phyloP scores from a whole-genome alignment of 768 basidiomycete genomes.

The Agaricus sinodeliciosus region DNA sequence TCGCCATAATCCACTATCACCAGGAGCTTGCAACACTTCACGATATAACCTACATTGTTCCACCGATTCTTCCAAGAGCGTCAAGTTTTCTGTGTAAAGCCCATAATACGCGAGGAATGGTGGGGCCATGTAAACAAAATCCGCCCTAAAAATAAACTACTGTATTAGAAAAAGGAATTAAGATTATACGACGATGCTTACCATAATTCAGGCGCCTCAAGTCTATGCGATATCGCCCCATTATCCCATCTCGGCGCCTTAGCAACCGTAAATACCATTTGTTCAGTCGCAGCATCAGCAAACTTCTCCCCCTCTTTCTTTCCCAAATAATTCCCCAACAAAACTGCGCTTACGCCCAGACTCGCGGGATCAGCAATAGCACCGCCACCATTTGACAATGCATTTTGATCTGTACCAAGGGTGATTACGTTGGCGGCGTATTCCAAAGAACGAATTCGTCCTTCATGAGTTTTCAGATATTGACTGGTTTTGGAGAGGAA shows the following conservation, averaged over 20 bases:
- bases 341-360: constrained; percentile 38
- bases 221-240: constrained; percentile 42
- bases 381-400: constrained; percentile 30
- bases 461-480: constrained; percentile 9
- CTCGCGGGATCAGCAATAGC: constrained; percentile 42
- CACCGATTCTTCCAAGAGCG: constrained; percentile 29
- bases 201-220: constrained; percentile 33
- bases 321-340: constrained; percentile 31
- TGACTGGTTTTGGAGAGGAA: constrained; percentile 28
- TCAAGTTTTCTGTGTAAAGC: constrained; percentile 28
- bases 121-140: constrained; percentile 47
- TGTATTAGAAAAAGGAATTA: background rate
- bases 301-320: constrained; percentile 16
- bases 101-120: constrained; percentile 45
- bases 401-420: constrained; percentile 27
- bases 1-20: constrained; percentile 27
- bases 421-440: constrained; percentile 34
- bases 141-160: constrained; percentile 27
- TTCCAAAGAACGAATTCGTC: constrained; percentile 21
- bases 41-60: constrained; percentile 33
- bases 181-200: constrained; percentile 16
- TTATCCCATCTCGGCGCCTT: constrained; percentile 32
- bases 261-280: constrained; percentile 26
- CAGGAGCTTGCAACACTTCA: constrained; percentile 23
- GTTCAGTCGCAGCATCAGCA: constrained; percentile 23